Percentiles rank a stretch among this genome's conserved stretches.
Conservation (phyloP, 148 eudicot genomes). For the Fagopyrum homotropicum region DNA sequence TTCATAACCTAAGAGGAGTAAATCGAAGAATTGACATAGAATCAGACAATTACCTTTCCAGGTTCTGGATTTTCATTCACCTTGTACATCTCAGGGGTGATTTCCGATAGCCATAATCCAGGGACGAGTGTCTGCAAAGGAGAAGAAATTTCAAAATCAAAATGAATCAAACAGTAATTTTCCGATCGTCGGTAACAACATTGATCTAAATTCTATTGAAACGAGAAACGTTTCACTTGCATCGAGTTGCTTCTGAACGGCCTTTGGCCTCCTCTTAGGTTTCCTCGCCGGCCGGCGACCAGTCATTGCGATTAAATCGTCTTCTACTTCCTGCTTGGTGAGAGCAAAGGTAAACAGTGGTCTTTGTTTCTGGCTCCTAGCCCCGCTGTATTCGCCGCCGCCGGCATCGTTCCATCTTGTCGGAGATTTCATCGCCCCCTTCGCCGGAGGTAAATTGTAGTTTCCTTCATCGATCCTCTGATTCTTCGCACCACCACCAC, state of each 20-base stretch:
- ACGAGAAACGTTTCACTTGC: conserved; percentile 23
- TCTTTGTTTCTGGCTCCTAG: conserved; percentile 25
- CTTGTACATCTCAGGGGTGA: conserved; percentile 37
- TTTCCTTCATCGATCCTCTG: conserved; percentile 18
- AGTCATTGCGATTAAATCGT: conserved; percentile 33
- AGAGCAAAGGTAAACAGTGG: conserved; percentile 32
- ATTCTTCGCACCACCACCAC: conserved; percentile 18
- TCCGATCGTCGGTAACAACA: not conserved
- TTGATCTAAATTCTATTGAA: not conserved
- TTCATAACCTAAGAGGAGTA: not conserved
- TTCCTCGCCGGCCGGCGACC: conserved; percentile 33
- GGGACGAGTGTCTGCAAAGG: conserved; percentile 39
- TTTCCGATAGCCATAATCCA: conserved; percentile 41
- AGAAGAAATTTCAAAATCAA: not conserved
- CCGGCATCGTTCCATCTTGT: conserved; percentile 12
- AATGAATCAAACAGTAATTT: conserved; percentile 21
- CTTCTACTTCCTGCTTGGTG: conserved; percentile 32
- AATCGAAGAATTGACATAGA: not conserved
- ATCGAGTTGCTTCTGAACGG: conserved; percentile 35
- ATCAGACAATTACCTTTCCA: conserved; percentile 19
- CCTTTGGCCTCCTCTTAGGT: conserved; percentile 40
- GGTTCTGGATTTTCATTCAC: conserved; percentile 31
- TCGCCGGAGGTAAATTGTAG: conserved; percentile 18
- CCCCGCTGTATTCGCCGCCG: conserved; percentile 7
- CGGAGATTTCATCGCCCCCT: conserved; percentile 20